Percentiles rank a stretch among this genome's conserved stretches.
These are phyloP conservation scores for Curvularia eragrostidis DNA, from an alignment of 2,329 filamentous ascomycete species.

Conservation along the genomic window DNA sequence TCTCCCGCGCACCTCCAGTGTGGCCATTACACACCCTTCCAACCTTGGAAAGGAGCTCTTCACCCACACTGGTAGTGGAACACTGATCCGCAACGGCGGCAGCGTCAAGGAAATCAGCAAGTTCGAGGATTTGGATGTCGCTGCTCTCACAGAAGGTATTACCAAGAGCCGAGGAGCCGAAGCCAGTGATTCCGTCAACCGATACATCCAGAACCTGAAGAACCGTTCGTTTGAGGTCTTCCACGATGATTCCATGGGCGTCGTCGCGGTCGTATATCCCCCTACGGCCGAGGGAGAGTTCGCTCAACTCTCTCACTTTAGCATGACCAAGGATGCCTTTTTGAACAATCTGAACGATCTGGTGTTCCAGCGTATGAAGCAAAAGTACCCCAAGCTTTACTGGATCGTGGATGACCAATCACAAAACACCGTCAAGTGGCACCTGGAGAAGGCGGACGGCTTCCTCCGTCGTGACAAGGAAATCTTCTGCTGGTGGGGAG, in stretches of 20 bases:
- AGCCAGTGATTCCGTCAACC: constrained; percentile 81
- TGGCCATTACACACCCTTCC: constrained; percentile 96
- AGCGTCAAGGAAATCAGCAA: constrained; percentile 79
- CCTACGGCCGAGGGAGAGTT: constrained; percentile 69
- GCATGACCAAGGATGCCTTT: constrained; percentile 94
- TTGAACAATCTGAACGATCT: constrained; percentile 94
- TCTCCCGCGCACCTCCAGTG: constrained; percentile 88
- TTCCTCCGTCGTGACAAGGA: constrained; percentile 85
- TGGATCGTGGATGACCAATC: constrained; percentile 98
- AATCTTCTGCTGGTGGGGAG: constrained; percentile 95
- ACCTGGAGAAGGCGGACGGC: constrained; percentile 95
- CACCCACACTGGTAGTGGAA: constrained; percentile 93
- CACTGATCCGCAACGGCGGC: constrained; percentile 88
- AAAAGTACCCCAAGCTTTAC: constrained; percentile 86
- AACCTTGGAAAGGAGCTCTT: constrained; percentile 97
- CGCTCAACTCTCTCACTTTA: constrained; percentile 86
- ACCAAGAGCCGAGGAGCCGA: constrained; percentile 82
- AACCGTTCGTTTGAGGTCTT: constrained; percentile 87
- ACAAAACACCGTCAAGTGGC: constrained; percentile 91
- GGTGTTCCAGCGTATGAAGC: constrained; percentile 90
- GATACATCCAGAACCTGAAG: constrained; percentile 81
- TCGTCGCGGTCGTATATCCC: constrained; percentile 85
- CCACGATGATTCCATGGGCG: constrained; percentile 93
- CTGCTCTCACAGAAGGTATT: constrained; percentile 80
- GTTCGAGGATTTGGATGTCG: constrained; percentile 76